A percentile compares a stretch with the other conserved stretches of the same genome.
phyloP scores from a whole-genome alignment of 1,139 yeast genomes.

The Chernovozyma aurita region DNA sequence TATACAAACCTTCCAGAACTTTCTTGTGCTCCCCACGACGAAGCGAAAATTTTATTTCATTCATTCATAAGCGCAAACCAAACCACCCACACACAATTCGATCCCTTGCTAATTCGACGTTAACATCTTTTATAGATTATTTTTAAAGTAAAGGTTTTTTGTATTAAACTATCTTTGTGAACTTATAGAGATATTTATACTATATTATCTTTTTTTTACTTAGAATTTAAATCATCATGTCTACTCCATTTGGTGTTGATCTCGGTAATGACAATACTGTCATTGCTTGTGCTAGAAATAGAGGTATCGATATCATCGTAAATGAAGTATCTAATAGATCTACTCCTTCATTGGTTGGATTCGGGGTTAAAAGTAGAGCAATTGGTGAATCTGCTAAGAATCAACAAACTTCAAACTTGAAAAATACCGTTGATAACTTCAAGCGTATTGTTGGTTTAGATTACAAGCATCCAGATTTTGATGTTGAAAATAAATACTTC shows the following conservation, averaged over 20 bases:
- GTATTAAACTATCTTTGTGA: too few species aligned
- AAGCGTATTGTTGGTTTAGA: conserved; percentile 86
- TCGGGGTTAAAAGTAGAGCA: conserved; percentile 82
- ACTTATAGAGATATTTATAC: too few species aligned
- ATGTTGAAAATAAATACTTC: conserved; percentile 68
- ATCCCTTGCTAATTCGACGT: neutral
- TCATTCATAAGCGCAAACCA: neutral
- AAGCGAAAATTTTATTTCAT: conserved; percentile 6
- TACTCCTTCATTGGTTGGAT: conserved; percentile 93
- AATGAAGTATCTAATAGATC: conserved; percentile 97
- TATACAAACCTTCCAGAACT: conserved; percentile 7
- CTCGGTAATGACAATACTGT: conserved; percentile 93
- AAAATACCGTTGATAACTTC: conserved; percentile 92
- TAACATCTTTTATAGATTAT: neutral
- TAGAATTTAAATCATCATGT: conserved; percentile 23
- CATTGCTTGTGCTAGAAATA: conserved; percentile 95
- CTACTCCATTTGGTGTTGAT: conserved; percentile 96
- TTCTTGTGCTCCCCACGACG: conserved; percentile 10
- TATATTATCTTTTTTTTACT: neutral
- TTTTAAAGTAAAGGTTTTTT: too few species aligned
- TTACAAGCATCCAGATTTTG: conserved; percentile 73
- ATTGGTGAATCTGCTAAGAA: conserved; percentile 95
- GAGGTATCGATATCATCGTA: conserved; percentile 97
- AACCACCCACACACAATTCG: neutral
- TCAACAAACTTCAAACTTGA: conserved; percentile 92